These are phyloP conservation scores for Sphaerulina populicola DNA, from an alignment of 2,329 filamentous ascomycete species.

Conservation along the genomic window DNA sequence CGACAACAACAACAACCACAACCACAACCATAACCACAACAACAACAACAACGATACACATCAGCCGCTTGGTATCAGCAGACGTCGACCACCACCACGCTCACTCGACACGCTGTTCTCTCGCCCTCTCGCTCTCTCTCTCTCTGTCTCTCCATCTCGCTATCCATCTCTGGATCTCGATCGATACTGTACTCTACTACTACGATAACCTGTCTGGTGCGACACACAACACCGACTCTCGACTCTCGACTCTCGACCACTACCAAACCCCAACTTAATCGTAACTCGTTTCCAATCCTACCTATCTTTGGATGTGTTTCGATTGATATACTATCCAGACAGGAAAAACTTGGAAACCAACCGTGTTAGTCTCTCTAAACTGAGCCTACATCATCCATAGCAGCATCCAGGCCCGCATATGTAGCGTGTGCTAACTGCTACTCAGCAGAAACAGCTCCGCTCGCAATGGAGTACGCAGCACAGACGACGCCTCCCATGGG, in stretches of 20 bases:
- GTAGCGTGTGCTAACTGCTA: slow-evolving; percentile 17
- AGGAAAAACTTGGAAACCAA: slow-evolving; percentile 9
- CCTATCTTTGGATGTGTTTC: slow-evolving; percentile 16
- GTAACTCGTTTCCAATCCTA: slow-evolving; percentile 10
- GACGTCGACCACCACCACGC: not conserved
- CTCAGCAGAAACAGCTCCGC: slow-evolving; percentile 14
- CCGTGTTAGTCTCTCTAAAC: slow-evolving; percentile 14
- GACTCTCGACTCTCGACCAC: slow-evolving; percentile 11
- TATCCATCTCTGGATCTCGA: slow-evolving; percentile 9
- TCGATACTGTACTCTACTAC: slow-evolving; percentile 10
- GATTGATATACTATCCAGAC: slow-evolving; percentile 9
- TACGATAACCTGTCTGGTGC: slow-evolving; percentile 18
- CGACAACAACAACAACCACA: not conserved
- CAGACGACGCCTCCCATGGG: slow-evolving; percentile 49
- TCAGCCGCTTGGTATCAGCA: slow-evolving; percentile 2
- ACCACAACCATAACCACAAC: slow-evolving; percentile 4
- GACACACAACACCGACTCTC: slow-evolving; percentile 6
- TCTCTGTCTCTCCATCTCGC: slow-evolving; percentile 11
- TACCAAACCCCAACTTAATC: slow-evolving; percentile 16
- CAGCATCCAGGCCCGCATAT: slow-evolving; percentile 16
- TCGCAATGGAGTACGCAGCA: slow-evolving; percentile 34
- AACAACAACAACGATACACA: slow-evolving; percentile 3
- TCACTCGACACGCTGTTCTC: not conserved
- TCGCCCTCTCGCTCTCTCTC: slow-evolving; percentile 12
- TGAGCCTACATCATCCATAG: slow-evolving; percentile 9